Base-by-base conservation (phyloP, 768 basidiomycete species). In the Xerocomellus amylosporus region DNA sequence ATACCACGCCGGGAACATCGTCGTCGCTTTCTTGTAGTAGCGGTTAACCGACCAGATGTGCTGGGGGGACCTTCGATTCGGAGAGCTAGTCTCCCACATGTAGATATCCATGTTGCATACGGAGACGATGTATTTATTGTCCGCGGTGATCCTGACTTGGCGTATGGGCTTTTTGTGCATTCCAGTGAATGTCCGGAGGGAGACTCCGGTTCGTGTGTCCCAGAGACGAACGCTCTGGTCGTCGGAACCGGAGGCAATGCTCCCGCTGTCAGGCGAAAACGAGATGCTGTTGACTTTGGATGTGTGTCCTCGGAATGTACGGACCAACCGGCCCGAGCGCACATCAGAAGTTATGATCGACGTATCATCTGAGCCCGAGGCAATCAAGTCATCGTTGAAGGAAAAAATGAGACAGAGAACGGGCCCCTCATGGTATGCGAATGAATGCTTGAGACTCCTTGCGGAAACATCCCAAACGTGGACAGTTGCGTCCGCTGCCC, bases 171-270 rank as follows among this genome's bases (percentile, higher is more conserved):
- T 63, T 22, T 42, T 51, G 47, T 64, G 62, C n/a, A 20, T 41
- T 46, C 56, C 50, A 28, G 54, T 8, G 10, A 46, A 60, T 17
- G 58, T 58, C 7, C 55, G 50, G 12, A 65, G 37, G 36, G 58
- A 62, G 17, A 57, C 56, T 44, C 52, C 65, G 8, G 66, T 60
- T 20, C 39, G 49, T 22, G 52, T 49, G 19, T 66, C 62, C 67
- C 67, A 68, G 13, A 66, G 54, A 37, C 67, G 67, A 30, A 66
- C 43, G 4, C 50, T 55, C 24, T 49, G 58, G 24, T 68, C 66
- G 10, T 55, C 38, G 6, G 64, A 69, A 9, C 60, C 62, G 0
- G 66, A 68, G 3, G 54, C 62, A 28, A 68, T 59, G 26, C 38
- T 55, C 28, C 2, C 44, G 8, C 36, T 44, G 36, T 69, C 58